Base-by-base conservation (phyloP, 352 stramenopile genomes). In the Pythium monospermum region DNA sequence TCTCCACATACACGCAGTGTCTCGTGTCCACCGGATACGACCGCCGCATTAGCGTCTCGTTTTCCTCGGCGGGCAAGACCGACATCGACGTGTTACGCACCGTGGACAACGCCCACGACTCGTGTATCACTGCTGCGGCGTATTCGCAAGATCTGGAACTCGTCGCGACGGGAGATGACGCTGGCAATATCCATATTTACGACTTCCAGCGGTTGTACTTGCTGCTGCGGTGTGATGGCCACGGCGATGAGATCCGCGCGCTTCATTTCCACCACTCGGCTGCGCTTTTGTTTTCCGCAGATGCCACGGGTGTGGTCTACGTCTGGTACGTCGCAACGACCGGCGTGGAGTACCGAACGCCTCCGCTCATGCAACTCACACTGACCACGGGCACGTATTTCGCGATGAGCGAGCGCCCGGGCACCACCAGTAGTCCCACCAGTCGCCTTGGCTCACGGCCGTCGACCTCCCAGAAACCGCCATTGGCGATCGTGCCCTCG, bases 1-100 rank as follows among this genome's bases (percentile, higher is more conserved):
- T n/a, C n/a, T n/a, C n/a, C n/a, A n/a, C n/a, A n/a, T 22, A 12
- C 13, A 21, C 16, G 4, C 27, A 89, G 77, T 89, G 75, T 41
- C 57, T 89, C 21, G 67, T 89, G 15, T 82, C 75, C 7, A 85
- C 74, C 25, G 77, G 75, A 4, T 72, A 72, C 15, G 73, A 87
- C 53, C 73, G 73, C 18, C 68, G 64, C 18, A 53, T 89, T 12
- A 79, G 73, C n/a, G 54, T 89, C 8, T 69, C 76, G 25, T 54
- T 71, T 30, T 80, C 68, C 2, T 68, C 60, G 25, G 53, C 62
- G 15, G 74, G 75, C 0, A 71, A 79, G 40, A 68, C 66, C 2
- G 61, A 75, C 26, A 43, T 89, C 18, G 77, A 87, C 55, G 43
- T 85, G 19, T 48, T 89, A 19, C 77, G 80, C n/a, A 70, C 56